Evolutionary conservation across 192 early-diverging fungal genomes (phyloP), one percentile per base, ranked within the genome.

Genomic region (Coemansia sp.): DNA sequence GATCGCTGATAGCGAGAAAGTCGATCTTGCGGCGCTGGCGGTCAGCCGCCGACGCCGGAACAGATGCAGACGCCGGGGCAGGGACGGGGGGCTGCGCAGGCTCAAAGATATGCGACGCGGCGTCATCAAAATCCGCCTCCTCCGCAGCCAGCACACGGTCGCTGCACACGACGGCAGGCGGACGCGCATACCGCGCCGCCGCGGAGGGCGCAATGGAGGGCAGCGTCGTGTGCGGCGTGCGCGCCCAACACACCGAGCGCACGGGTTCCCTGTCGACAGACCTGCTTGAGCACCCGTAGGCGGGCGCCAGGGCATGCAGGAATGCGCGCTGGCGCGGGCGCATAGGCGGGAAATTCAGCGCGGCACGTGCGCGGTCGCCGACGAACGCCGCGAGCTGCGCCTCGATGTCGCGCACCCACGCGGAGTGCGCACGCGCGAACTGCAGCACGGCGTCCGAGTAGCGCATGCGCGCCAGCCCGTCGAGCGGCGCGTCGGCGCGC

Each of bases 201-300:
- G 21, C 63, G 7, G 62, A 69, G 17, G 69, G 53, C 43, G 48
- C 21, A 14, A 77, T 77, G 60, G 67, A 70, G 44, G 73, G 73
- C 30, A 77, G 54, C 2, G 67, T 64, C 17, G 73, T 33, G 19
- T 58, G 53, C 21, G 52, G 14, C 2, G 52, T 55, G 39, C 67
- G 62, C 42, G 66, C 70, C 78, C 78, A 80, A 53, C 63, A 74
- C 21, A 94, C 88, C 19, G 85, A 93, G 13, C 88, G 80, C 25
- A 80, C 64, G 0, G 88, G 89, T 66, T 92, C 86, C 21, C 83
- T 81, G 71, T 98, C 95, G 10, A 93, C 66, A n/a, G 89, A 85
- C 46, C 89, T 85, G 30, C 86, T 85, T 0, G 70, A 60, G 33
- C 93, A 77, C 46, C 84, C 73, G 74, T 95, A 96, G 46, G 84